Percentiles rank a stretch among this genome's conserved stretches.
phyloP scores from a whole-genome alignment of 2,329 filamentous ascomycete genomes.

The Aspergillus ochraceoroseus region DNA sequence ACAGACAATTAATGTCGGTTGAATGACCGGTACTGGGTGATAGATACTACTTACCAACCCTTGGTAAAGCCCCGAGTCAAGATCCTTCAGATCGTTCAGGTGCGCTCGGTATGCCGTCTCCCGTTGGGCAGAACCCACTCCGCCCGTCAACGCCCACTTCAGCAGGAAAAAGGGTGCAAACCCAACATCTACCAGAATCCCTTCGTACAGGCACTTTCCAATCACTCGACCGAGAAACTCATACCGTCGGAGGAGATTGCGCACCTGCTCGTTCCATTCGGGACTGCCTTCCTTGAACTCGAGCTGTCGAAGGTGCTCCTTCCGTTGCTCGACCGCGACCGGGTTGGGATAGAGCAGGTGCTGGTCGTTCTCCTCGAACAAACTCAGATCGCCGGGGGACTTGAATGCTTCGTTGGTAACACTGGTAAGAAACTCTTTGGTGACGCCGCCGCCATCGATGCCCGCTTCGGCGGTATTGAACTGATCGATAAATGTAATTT shows the following conservation, averaged over 20 bases:
- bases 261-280: slow-evolving; percentile 55
- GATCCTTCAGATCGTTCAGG: slow-evolving; percentile 86
- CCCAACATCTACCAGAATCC: slow-evolving; percentile 84
- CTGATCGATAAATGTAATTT: slow-evolving; percentile 91
- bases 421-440: slow-evolving; percentile 91
- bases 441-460: slow-evolving; percentile 94
- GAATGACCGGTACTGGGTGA: too few species aligned
- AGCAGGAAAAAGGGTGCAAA: slow-evolving; percentile 95
- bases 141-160: slow-evolving; percentile 82
- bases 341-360: slow-evolving; percentile 89
- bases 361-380: slow-evolving; percentile 80
- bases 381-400: slow-evolving; percentile 51
- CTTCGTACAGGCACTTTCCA: slow-evolving; percentile 95
- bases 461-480: slow-evolving; percentile 84
- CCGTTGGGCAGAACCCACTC: slow-evolving; percentile 56
- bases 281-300: slow-evolving; percentile 52
- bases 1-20: too few species aligned
- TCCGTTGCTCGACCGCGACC: slow-evolving; percentile 64
- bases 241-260: slow-evolving; percentile 65
- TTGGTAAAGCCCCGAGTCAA: slow-evolving; percentile 86
- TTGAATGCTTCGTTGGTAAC: slow-evolving; percentile 81
- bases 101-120: slow-evolving; percentile 79
- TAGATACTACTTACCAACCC: slow-evolving; percentile 57
- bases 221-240: slow-evolving; percentile 91
- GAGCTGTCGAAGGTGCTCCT: slow-evolving; percentile 52